Base-by-base conservation (phyloP, 768 basidiomycete genomes). In the Macrocybe gigantea region DNA sequence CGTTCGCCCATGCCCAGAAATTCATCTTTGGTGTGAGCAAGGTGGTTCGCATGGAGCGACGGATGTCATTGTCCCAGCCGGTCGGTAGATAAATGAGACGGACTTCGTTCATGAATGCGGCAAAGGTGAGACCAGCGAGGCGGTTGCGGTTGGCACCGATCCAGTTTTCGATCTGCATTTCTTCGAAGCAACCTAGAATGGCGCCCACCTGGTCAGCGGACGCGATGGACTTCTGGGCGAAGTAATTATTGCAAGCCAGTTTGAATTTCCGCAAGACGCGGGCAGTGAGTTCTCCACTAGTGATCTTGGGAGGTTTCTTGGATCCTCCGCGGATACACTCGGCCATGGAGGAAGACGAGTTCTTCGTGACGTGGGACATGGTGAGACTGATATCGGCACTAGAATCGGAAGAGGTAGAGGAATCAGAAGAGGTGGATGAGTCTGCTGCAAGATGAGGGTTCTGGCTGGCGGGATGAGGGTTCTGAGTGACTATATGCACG, bases 1-100 rank as follows among this genome's bases (percentile, higher is more conserved):
- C 41, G 7, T 44, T 33, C 0, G 50, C 50, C 49, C 45, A 64
- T n/a, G 53, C 51, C 33, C 55, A 49, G 37, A 57, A 55, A 34
- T 56, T 47, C 2, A 38, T 46, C 4, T 41, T 37, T 1, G 7
- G 22, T 37, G 14, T 41, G 15, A 13, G 46, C 15, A 12, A 42
- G 45, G 5, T 38, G 12, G 14, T 31, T 12, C 1, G 34, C 8
- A 5, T 54, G 33, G 12, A 57, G 12, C 12, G 38, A 1, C 39
- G 30, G 32, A 45, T 32, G 13, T 45, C 13, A 11, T 45, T 36
- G 9, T 45, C 44, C 44, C 44, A 45, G 22, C 37, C 13, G 12
- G 5, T 36, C 22, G 34, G 44, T 32, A 45, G 35, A 33, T 36
- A 45, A 34, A 14, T 45, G 6, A 7, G 11, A 12, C n/a, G 33